Base-by-base conservation (phyloP, 2,329 filamentous ascomycete genomes). In the Botrytis aclada region DNA sequence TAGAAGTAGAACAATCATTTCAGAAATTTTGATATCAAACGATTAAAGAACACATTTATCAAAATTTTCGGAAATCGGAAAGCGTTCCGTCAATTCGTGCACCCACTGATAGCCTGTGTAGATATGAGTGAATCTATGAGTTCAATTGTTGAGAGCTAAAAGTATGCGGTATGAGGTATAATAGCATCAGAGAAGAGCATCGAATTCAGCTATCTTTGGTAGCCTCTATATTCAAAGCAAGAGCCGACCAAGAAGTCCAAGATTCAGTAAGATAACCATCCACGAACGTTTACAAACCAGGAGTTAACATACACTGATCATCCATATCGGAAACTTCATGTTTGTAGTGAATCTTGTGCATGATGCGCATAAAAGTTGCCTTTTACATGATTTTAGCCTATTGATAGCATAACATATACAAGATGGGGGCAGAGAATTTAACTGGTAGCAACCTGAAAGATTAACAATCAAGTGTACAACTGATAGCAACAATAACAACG, bases 261-360 rank as follows among this genome's bases (percentile, higher is more conserved):
- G 9, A 25, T n/a, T 2, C 22, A 51, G 4, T 3, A n/a, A n/a
- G 0, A n/a, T 1, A 5, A 16, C 5, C 5, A 4, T n/a, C 2
- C 16, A 3, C 47, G n/a, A 12, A 16, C 3, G 12, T 5, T 1
- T 25, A 54, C 1, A 0, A 16, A 54, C 5, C 25, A 54, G 12
- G 14, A 54, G 47, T 54, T 25, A n/a, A 54, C 2, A 54, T n/a
- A 9, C 25, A n/a, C 12, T 54, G 4, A 25, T 7, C 10, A 54
- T 7, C 12, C 25, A n/a, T 2, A n/a, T n/a, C 12, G 25, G n/a
- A 4, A 3, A 7, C 47, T 16, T 54, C 5, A 16, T n/a, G 1
- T 54, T 54, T 7, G 25, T 10, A 7, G 5, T 3, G 12, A n/a
- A n/a, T 2, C 5, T 14, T 54, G 12, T 16, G 47, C 9, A 1